Conservation (phyloP, 306 rosid genomes). For the Clitoria ternatea region DNA sequence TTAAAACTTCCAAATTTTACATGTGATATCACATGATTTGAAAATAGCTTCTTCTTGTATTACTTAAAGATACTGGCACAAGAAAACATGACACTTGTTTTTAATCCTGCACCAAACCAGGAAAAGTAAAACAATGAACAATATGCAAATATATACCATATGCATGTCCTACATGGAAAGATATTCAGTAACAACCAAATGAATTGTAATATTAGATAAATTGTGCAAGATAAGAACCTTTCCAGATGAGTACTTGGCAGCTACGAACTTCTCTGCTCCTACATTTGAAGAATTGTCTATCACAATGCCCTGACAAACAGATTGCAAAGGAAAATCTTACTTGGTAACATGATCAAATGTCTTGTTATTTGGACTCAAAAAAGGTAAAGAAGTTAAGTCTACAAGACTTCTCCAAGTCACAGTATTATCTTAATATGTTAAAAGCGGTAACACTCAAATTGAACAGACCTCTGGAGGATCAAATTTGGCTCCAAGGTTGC, state of each 20-base stretch:
- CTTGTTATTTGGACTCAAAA: background rate
- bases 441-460: background rate
- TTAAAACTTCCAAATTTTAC: constrained; percentile 60
- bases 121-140: constrained; percentile 52
- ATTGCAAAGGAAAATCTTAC: constrained; percentile 4
- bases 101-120: constrained; percentile 80
- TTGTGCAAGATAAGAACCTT: constrained; percentile 49
- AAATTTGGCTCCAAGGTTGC: constrained; percentile 92
- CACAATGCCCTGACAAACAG: constrained; percentile 64
- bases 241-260: constrained; percentile 73
- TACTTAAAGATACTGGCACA: constrained; percentile 53
- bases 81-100: constrained; percentile 66
- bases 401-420: constrained; percentile 9
- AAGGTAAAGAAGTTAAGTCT: background rate
- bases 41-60: constrained; percentile 76
- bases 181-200: constrained; percentile 20
- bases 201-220: constrained; percentile 17
- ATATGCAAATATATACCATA: constrained; percentile 16
- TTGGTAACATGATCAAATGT: background rate
- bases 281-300: constrained; percentile 53
- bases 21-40: constrained; percentile 58
- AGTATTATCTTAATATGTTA: constrained; percentile 6
- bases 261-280: constrained; percentile 68
- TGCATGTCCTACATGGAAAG: constrained; percentile 11
- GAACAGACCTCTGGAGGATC: constrained; percentile 90